Conservation (phyloP, 1,139 yeast species). For the Sugiyamaella japonica region DNA sequence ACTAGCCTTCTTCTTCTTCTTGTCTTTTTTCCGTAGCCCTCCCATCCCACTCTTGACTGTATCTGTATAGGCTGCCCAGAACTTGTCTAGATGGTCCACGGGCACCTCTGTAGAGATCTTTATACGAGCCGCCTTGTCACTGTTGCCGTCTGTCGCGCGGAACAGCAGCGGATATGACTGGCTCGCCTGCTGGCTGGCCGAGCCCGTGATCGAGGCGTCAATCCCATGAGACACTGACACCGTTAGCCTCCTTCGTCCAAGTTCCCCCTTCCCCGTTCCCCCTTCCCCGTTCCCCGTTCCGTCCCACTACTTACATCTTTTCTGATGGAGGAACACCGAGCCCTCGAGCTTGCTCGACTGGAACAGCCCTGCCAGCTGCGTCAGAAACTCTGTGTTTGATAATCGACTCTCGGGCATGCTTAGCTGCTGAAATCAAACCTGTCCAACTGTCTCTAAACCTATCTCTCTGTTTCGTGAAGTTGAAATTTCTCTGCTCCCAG, state of each 20-base stretch:
- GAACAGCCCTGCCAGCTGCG: slow-evolving; percentile 34
- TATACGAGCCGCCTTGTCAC: slow-evolving; percentile 47
- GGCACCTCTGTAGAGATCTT: slow-evolving; percentile 68
- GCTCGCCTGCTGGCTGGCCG: not conserved
- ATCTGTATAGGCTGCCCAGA: slow-evolving; percentile 69
- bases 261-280: too few relatives aligned
- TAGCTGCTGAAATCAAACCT: not conserved
- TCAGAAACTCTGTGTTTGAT: slow-evolving; percentile 33
- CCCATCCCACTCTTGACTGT: slow-evolving; percentile 61
- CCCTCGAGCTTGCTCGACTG: slow-evolving; percentile 45
- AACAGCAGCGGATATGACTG: slow-evolving; percentile 29
- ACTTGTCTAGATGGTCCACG: slow-evolving; percentile 55
- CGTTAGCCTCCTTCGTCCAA: too few relatives aligned
- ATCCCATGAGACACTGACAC: slow-evolving; percentile 12
- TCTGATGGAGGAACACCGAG: slow-evolving; percentile 36
- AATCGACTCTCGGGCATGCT: slow-evolving; percentile 10
- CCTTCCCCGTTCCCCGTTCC: too few relatives aligned
- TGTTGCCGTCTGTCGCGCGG: slow-evolving; percentile 57
- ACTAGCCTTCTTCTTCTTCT: slow-evolving; percentile 47
- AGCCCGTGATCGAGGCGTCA: not conserved
- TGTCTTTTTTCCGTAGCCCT: slow-evolving; percentile 63
- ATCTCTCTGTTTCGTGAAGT: not conserved
- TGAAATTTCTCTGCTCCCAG: not conserved
- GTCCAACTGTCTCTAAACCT: not conserved
- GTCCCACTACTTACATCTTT: slow-evolving; percentile 36